These are phyloP conservation scores for Panicum hallii DNA, from an alignment of 202 grass and related monocot genomes.

Conservation along the genomic window DNA sequence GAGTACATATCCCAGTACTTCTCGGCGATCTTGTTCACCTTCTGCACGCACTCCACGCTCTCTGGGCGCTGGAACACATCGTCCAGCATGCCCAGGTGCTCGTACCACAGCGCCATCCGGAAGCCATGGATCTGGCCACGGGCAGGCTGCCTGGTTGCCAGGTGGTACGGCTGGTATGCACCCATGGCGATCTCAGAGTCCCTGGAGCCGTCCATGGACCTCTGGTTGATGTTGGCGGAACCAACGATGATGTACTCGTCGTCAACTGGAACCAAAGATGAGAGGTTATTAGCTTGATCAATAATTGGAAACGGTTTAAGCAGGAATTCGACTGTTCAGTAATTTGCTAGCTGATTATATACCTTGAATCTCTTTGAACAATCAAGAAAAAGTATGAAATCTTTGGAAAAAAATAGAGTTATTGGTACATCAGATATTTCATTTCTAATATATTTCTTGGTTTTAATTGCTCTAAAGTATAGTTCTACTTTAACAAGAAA, in stretches of 20 bases:
- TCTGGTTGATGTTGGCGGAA: constrained; percentile 97
- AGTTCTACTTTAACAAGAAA: background rate
- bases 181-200: constrained; percentile 98
- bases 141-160: constrained; percentile 64
- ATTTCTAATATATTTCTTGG: background rate
- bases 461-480: background rate
- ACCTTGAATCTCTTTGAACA: background rate
- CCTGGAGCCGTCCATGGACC: constrained; percentile 90
- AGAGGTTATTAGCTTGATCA: constrained; percentile 23
- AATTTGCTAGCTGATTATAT: background rate
- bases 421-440: background rate
- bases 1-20: constrained; percentile 95
- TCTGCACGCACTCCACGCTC: constrained; percentile 71
- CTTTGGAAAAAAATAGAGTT: background rate
- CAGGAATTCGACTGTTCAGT: background rate
- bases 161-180: constrained; percentile 76
- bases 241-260: constrained; percentile 96
- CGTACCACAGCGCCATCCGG: constrained; percentile 91
- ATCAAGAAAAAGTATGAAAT: background rate
- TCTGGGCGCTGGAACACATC: constrained; percentile 62
- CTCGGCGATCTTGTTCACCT: constrained; percentile 73
- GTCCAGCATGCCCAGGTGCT: constrained; percentile 89
- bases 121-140: constrained; percentile 86
- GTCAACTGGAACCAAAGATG: constrained; percentile 64
- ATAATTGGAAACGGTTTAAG: background rate